A percentile compares a stretch with the other conserved stretches of the same genome.
These are phyloP conservation scores for Fomitopsis serialis DNA, from an alignment of 768 basidiomycete species.

Conservation along the genomic window DNA sequence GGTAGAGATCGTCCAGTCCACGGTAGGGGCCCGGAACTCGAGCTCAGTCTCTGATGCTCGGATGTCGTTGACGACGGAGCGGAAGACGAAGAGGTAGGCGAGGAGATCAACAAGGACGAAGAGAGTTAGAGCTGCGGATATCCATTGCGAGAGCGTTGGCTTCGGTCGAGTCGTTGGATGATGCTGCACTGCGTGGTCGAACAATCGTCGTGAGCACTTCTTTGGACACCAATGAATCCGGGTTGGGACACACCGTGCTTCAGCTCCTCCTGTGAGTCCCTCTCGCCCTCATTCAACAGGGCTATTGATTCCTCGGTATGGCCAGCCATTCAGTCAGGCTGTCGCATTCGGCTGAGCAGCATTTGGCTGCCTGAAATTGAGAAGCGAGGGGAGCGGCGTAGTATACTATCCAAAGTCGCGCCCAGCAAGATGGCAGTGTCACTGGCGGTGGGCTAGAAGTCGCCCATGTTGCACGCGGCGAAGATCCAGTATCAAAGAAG, in stretches of 20 bases:
- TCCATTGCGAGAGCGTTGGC: neutral
- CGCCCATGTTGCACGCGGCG: too few species aligned
- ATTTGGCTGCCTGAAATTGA: too few species aligned
- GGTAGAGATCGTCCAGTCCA: conserved; percentile 22
- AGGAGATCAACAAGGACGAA: conserved; percentile 13
- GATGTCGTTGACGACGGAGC: neutral
- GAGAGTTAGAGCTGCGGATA: conserved; percentile 1
- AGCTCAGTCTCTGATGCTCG: conserved; percentile 5
- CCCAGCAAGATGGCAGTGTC: too few species aligned
- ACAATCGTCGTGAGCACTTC: neutral
- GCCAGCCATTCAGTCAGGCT: too few species aligned
- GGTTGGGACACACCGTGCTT: conserved; percentile 10
- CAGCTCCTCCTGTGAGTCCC: neutral
- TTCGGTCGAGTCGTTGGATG: neutral
- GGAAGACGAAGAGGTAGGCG: conserved; percentile 11
- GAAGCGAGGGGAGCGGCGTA: too few species aligned
- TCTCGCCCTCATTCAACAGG: conserved; percentile 1
- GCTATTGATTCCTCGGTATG: conserved; percentile 5
- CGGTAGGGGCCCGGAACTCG: conserved; percentile 18
- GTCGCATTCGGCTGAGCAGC: too few species aligned
- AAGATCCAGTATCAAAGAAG: too few species aligned
- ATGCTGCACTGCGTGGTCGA: neutral
- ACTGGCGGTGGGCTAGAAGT: too few species aligned
- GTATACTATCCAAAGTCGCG: too few species aligned
- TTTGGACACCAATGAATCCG: neutral